Conservation (phyloP, 768 basidiomycete genomes). For the Mycena vulgaris region DNA sequence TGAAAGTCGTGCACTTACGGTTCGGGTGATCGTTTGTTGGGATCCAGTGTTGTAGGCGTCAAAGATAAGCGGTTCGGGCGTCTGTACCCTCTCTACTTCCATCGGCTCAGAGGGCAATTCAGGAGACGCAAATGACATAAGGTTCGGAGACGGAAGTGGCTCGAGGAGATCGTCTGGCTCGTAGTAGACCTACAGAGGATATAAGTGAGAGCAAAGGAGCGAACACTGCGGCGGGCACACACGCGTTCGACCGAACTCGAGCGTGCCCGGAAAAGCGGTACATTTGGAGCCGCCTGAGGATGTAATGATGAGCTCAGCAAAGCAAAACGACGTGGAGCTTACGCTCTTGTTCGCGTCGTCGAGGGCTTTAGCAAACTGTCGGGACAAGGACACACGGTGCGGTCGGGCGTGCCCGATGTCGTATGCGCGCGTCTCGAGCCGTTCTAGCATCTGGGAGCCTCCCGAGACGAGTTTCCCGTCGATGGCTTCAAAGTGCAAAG, state of each 20-base stretch:
- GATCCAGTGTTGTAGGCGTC: constrained; percentile 1
- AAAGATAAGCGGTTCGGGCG: constrained; percentile 17
- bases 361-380: constrained; percentile 35
- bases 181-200: not conserved
- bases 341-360: constrained; percentile 28
- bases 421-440: not conserved
- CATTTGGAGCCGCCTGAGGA: not conserved
- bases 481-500: constrained; percentile 25
- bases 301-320: not conserved
- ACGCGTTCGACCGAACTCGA: constrained; percentile 12
- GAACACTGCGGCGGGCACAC: not conserved
- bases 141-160: not conserved
- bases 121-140: not conserved
- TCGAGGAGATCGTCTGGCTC: not conserved
- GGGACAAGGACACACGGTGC: constrained; percentile 26
- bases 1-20: not conserved
- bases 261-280: not conserved
- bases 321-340: not conserved
- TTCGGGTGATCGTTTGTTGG: constrained; percentile 10
- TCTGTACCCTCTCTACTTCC: not conserved
- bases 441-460: not conserved
- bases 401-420: not conserved
- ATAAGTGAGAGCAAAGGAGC: not conserved
- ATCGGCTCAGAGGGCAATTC: constrained; percentile 4
- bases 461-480: constrained; percentile 13